Base-by-base conservation (phyloP, 306 rosid species). In the Echinosophora koreensis region DNA sequence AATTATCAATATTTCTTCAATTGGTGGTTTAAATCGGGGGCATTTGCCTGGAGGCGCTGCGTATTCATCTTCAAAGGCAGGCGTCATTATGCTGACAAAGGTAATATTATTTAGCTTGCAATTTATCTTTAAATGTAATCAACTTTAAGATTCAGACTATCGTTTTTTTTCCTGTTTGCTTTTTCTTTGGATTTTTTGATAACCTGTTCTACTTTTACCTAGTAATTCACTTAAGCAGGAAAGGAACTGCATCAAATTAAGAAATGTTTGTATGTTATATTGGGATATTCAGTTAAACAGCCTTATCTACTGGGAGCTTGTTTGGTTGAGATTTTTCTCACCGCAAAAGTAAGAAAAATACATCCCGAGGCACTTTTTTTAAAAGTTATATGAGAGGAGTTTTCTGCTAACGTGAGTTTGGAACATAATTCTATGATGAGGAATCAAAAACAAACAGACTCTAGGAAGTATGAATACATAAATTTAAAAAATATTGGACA, bases 1-100 rank as follows among this genome's bases (percentile, higher is more conserved):
- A 46, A 77, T 91, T 44, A 89, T 94, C 78, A 94, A 91, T 62
- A 84, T 94, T 41, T 65, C 96, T 73, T 94, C 98, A n/a, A 77
- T 92, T 52, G 74, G 86, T 39, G 96, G 97, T 52, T 28, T 85
- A 46, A 39, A 81, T 35, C 85, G 96, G 22, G 96, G 98, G 2
- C 84, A 74, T 27, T 27, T 90, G 63, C 96, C 94, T 17, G 98
- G 98, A 8, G 81, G 7, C 35, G 69, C 34, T 66, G 96, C 96
- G 4, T 94, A 94, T 82, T 37, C 86, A 16, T 34, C 86, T 72
- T 88, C 97, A 3, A 91, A 90, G 74, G 84, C 76, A 3, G 94
- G 84, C 15, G 51, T 91, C 8, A 91, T 88, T 74, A 12, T 58
- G 69, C 46, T 94, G 34, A 76, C 96, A 8, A 90, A 63, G 94